Base-by-base conservation (phyloP, 2,329 filamentous ascomycete genomes). In the Clarireedia paspali region DNA sequence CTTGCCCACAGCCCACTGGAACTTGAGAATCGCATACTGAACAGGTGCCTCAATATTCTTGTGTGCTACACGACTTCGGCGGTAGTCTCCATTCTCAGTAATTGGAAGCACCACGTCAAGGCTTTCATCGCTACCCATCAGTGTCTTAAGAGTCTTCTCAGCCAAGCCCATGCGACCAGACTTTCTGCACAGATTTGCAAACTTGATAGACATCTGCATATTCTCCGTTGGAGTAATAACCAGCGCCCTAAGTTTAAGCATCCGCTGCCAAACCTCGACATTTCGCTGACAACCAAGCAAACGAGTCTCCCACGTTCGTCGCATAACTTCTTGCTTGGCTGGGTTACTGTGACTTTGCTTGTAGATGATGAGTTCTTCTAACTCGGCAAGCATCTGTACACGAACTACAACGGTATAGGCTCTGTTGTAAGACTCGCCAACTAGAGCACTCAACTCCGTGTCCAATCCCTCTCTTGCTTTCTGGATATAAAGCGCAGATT, bases 131-230 rank as follows among this genome's bases (percentile, higher is more conserved):
- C 79, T 83, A 27, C 86, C 88, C 55, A 96, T 87, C n/a, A 99
- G 77, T 59, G 90, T 89, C 69, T 94, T 91, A 53, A 99, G 76
- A 10, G 91, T 95, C 73, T 96, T 95, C 73, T 99, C 94, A 0
- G 94, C 94, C 49, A 99, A 81, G 9, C 94, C 92, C 79, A 92
- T 91, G 30, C 94, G 87, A 57, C 90, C 88, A 46, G 92, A 96
- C 72, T 99, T 99, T 66, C 95, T 88, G 72, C 95, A 99, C 5
- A 99, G 82, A 66, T 97, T 99, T 66, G 94, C 89, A 70, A 96
- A 99, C 70, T 99, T 99, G 76, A 99, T 97, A 85, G 91, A 96
- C 91, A 99, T 99, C 66, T 95, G 89, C 77, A 95, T 90, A 67
- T 96, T 96, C 70, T 99, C 91, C 36, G 83, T 83, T 0, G 95